Base-by-base conservation (phyloP, 176 grass and related monocot genomes). In the barley (Hordeum vulgare) region DNA sequence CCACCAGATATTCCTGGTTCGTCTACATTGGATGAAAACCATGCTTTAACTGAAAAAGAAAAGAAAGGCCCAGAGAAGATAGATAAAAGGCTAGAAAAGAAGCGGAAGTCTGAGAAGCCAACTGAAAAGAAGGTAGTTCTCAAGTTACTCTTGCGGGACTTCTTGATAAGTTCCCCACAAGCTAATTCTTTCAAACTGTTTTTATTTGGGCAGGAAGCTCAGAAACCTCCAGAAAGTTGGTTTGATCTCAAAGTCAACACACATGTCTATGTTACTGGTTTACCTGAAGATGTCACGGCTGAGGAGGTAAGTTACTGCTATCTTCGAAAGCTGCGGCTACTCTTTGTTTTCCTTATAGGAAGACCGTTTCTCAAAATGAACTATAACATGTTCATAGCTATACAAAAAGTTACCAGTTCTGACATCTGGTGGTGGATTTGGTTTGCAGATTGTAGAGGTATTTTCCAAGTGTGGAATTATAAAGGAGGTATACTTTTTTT, bases 201-300 rank as follows among this genome's bases (percentile, higher is more conserved):
- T 82, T 77, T 75, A 56, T 56, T 67, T 28, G 18, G 42, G 37
- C 83, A 96, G 96, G 96, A 99, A 92, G 85, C 93, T 80, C 86
- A 99, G 79, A 99, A 99, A 87, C 93, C 96, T 75, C 96, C 96
- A 62, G 93, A 96, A n/a, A 90, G 87, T 87, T 99, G 96, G 96
- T 99, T 99, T 94, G 93, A 94, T 71, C 88, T 99, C 74, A 99
- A 99, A 86, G 93, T 99, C 64, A 99, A 99, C 75, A 99, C 93
- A 33, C 80, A 99, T 90, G 89, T 99, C 74, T 96, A 99, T 68
- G 36, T 96, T 34, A 94, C 75, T 83, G 93, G 93, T 71, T 91
- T 99, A 85, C 96, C 96, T 85, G 93, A 99, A 89, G 93, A 99
- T 81, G 87, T 99, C 63, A 96, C 87, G 7, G 7, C 12, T 42